These are phyloP conservation scores for Yarrowia galli DNA, from an alignment of 1,139 yeast species.

Conservation along the genomic window DNA sequence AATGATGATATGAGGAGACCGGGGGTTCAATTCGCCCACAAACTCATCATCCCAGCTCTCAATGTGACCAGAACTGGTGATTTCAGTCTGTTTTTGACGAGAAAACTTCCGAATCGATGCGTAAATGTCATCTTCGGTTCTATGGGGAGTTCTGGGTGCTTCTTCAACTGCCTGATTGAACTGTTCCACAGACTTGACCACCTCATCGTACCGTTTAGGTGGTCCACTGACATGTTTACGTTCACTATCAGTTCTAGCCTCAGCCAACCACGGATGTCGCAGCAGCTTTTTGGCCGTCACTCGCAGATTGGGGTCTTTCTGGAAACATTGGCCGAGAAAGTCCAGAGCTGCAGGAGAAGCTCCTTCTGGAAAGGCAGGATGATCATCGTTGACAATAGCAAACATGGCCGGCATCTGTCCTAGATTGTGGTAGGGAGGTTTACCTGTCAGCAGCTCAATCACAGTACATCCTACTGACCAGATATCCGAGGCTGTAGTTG, in stretches of 20 bases:
- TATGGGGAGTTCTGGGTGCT: conserved; percentile 9
- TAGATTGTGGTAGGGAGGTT: conserved; percentile 85
- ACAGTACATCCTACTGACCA: conserved; percentile 95
- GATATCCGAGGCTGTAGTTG: conserved; percentile 76
- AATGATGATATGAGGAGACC: conserved; percentile 38
- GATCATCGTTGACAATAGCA: conserved; percentile 87
- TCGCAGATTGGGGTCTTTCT: conserved; percentile 71
- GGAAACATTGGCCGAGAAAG: conserved; percentile 78
- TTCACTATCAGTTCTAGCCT: conserved; percentile 39
- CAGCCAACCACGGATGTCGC: conserved; percentile 68
- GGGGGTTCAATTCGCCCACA: conserved; percentile 40
- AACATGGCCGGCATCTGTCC: conserved; percentile 89
- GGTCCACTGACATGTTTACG: conserved; percentile 40
- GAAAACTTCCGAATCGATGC: conserved; percentile 25
- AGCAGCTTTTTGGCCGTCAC: conserved; percentile 63
- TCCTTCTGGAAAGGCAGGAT: conserved; percentile 76
- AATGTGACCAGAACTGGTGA: conserved; percentile 17
- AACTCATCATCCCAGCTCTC: conserved; percentile 45
- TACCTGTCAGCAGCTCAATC: conserved; percentile 81
- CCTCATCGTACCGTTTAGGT: conserved; percentile 46
- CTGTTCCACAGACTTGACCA: conserved; percentile 49
- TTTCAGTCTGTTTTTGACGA: conserved; percentile 27
- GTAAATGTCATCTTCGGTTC: conserved; percentile 2
- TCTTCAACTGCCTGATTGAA: conserved; percentile 45
- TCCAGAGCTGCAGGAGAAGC: conserved; percentile 60